Percentiles rank a stretch among this genome's conserved stretches.
Conservation (phyloP, 1,284 basidiomycete genomes). For the Cronartium quercuum region DNA sequence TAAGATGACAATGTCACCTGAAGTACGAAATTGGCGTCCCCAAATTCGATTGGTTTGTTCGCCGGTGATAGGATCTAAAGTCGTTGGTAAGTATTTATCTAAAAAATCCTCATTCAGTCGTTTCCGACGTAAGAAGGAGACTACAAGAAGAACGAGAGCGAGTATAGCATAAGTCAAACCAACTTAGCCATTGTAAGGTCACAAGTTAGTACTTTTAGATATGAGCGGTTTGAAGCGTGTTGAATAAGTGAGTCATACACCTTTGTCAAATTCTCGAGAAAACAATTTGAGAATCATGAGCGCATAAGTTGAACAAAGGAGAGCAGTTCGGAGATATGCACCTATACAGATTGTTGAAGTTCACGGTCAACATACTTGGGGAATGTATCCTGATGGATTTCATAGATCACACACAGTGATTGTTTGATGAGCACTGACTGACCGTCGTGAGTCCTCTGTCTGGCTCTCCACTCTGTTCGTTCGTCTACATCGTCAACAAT, state of each 20-base stretch:
- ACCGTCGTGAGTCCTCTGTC: slow-evolving; percentile 26
- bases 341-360: neutral
- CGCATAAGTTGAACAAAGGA: slow-evolving; percentile 9
- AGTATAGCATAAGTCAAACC: slow-evolving; percentile 3
- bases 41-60: neutral
- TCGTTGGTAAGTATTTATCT: neutral
- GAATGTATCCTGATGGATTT: too few species aligned
- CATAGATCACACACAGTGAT: too few species aligned
- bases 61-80: neutral
- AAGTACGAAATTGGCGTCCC: slow-evolving; percentile 22
- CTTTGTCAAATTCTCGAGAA: neutral
- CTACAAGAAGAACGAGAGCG: neutral
- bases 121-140: slow-evolving; percentile 7
- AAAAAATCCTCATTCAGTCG: slow-evolving; percentile 19
- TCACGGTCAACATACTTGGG: neutral
- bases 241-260: neutral
- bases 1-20: slow-evolving; percentile 13
- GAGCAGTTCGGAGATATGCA: slow-evolving; percentile 15
- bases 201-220: neutral
- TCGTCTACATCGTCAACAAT: slow-evolving; percentile 27
- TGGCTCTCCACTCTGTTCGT: slow-evolving; percentile 15
- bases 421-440: neutral
- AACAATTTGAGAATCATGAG: slow-evolving; percentile 21
- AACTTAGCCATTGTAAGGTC: neutral
- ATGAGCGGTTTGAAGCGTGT: neutral